Percentiles rank a stretch among this genome's conserved stretches.
Evolutionary conservation across 805 yeast genomes (phyloP).

Genomic region (Lachancea lanzarotensis): DNA sequence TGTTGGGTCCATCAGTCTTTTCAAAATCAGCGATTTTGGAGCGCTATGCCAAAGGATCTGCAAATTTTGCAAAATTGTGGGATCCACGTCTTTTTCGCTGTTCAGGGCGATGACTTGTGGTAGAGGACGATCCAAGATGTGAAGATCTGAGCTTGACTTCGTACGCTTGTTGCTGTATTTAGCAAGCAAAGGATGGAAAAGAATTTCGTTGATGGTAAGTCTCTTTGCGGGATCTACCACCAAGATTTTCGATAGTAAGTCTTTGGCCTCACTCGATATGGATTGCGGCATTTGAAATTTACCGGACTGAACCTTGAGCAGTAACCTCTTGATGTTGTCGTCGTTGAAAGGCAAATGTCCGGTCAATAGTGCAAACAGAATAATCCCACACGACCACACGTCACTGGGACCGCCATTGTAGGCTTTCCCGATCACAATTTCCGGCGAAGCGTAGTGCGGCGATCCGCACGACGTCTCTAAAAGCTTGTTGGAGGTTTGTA

Average conservation of each 20-base stretch:
- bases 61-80: conserved; percentile 65
- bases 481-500: conserved; percentile 62
- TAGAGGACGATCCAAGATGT: conserved; percentile 14
- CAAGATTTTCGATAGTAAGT: conserved; percentile 58
- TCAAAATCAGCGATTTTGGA: conserved; percentile 47
- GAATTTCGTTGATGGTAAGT: conserved; percentile 59
- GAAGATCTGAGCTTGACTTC: conserved; percentile 27
- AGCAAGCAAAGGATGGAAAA: conserved; percentile 68
- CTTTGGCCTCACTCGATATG: conserved; percentile 58
- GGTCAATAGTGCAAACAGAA: conserved; percentile 67
- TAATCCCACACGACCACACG: conserved; percentile 86
- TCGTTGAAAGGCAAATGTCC: conserved; percentile 83
- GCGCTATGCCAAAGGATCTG: conserved; percentile 81
- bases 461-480: conserved; percentile 81
- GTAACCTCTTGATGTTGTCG: conserved; percentile 62
- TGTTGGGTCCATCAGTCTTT: conserved; percentile 47
- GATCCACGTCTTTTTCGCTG: conserved; percentile 50
- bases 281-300: conserved; percentile 63
- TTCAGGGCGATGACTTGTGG: conserved; percentile 18
- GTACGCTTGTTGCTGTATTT: conserved; percentile 46
- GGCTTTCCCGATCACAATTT: conserved; percentile 68
- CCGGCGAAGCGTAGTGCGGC: conserved; percentile 87
- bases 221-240: conserved; percentile 66
- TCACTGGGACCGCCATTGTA: conserved; percentile 84
- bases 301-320: conserved; percentile 73